Conservation (phyloP, 345 rosid species). For the Triadica sebifera region DNA sequence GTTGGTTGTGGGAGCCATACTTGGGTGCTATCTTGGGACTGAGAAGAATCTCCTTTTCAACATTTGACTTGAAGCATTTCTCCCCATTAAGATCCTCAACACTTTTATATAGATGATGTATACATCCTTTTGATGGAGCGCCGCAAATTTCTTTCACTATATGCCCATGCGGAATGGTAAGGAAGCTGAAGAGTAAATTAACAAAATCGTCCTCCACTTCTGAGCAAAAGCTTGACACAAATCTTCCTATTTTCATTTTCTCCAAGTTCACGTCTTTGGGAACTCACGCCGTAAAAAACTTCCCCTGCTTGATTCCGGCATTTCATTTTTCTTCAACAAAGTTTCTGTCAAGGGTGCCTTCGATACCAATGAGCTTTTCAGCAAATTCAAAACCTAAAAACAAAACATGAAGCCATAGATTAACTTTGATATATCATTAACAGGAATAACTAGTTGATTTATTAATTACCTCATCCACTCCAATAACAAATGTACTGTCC, state of each 20-base stretch:
- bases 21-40: constrained; percentile 21
- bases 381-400: constrained; percentile 26
- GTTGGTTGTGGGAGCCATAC: constrained; percentile 13
- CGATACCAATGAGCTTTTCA: constrained; percentile 14
- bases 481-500: constrained; percentile 7
- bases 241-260: constrained; percentile 4
- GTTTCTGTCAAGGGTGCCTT: constrained; percentile 19
- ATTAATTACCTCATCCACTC: constrained; percentile 12
- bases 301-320: background rate
- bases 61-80: constrained; percentile 13
- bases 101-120: constrained; percentile 14
- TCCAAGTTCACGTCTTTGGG: no score
- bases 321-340: constrained; percentile 6
- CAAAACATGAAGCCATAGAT: background rate
- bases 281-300: no score
- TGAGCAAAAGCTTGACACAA: constrained; percentile 3
- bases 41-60: constrained; percentile 7
- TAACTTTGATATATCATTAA: no score
- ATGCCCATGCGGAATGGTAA: constrained; percentile 30
- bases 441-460: background rate
- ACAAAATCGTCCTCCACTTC: no score
- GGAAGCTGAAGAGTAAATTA: constrained; percentile 36
- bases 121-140: constrained; percentile 3
- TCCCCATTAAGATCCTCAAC: constrained; percentile 9
- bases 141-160: constrained; percentile 14